These are phyloP conservation scores for Penicillium pulvis DNA, from an alignment of 495 filamentous ascomycete genomes.

Conservation along the genomic window DNA sequence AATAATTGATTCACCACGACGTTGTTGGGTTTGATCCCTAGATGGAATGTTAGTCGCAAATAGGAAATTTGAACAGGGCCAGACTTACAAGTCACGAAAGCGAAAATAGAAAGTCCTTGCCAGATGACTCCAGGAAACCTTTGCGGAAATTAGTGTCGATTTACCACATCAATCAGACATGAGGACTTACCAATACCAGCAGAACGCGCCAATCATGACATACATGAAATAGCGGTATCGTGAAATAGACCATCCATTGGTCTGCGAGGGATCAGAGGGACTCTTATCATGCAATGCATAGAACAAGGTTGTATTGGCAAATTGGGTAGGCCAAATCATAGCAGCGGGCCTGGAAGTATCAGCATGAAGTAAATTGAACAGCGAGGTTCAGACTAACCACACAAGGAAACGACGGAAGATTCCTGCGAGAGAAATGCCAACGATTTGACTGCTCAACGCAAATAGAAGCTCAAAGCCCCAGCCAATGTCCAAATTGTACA, in stretches of 20 bases:
- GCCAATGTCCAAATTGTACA: conserved; percentile 63
- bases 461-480: conserved; percentile 62
- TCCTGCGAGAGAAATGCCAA: conserved; percentile 67
- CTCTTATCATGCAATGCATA: conserved; percentile 51
- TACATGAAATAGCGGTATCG: conserved; percentile 59
- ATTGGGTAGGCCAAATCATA: conserved; percentile 38
- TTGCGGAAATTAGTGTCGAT: neutral
- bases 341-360: conserved; percentile 28
- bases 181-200: conserved; percentile 49
- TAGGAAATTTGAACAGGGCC: neutral
- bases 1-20: conserved; percentile 63
- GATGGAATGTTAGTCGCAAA: neutral
- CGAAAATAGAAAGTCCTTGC: conserved; percentile 60
- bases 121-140: conserved; percentile 59
- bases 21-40: conserved; percentile 56
- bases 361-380: neutral
- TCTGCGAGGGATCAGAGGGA: conserved; percentile 40
- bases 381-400: conserved; percentile 26
- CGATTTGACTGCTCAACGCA: conserved; percentile 61
- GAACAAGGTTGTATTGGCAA: conserved; percentile 27
- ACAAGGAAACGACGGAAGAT: conserved; percentile 63
- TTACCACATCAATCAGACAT: neutral
- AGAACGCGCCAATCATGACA: conserved; percentile 45
- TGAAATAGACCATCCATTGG: conserved; percentile 57
- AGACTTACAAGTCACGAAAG: conserved; percentile 57